Base-by-base conservation (phyloP, 2,329 filamentous ascomycete species). In the Davidsoniella neocaledoniae region DNA sequence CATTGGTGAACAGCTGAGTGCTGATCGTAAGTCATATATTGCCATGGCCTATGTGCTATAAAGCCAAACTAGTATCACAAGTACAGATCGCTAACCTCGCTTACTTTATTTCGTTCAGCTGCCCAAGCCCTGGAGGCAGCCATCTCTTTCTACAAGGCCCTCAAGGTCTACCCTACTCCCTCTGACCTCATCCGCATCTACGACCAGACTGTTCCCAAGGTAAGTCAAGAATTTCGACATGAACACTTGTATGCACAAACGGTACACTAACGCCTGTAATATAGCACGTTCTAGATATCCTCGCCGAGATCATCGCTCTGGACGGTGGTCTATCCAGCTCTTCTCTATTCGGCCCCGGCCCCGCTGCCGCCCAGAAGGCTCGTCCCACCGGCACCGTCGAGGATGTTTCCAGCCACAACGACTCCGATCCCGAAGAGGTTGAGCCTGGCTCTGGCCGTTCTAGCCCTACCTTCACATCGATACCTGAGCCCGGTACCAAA, bases 171-270 rank as follows among this genome's bases (percentile, higher is more conserved):
- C 69, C 91, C 91, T 48, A 83, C 86, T 60, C 91, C 90, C 10
- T 77, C 81, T 59, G 91, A 96, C 62, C 73, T 98, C 59, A 95
- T 98, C 64, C 77, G 77, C 60, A 94, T 98, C 66, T 98, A 98
- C 68, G 91, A 98, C 67, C 94, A 94, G 77, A 96, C 91, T 29
- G 88, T 96, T 43, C 83, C 90, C 59, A 95, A 95, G 83, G 88
- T 86, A 59, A 54, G 60, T 45, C 33, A 17, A 14, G 9, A 23
- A 17, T 42, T n/a, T 14, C 25, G 21, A 21, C 16, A 39, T 25
- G 19, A 3, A 45, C 12, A 14, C 25, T 23, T 23, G 19, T 7
- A 19, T 19, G 10, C 16, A 7, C 10, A 17, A 36, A 37, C 19
- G 21, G 14, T 38, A 21, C n/a, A 21, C 29, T 36, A 25, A 41